Base-by-base conservation (phyloP, 257 asterid species). In the Nicotiana knightiana region DNA sequence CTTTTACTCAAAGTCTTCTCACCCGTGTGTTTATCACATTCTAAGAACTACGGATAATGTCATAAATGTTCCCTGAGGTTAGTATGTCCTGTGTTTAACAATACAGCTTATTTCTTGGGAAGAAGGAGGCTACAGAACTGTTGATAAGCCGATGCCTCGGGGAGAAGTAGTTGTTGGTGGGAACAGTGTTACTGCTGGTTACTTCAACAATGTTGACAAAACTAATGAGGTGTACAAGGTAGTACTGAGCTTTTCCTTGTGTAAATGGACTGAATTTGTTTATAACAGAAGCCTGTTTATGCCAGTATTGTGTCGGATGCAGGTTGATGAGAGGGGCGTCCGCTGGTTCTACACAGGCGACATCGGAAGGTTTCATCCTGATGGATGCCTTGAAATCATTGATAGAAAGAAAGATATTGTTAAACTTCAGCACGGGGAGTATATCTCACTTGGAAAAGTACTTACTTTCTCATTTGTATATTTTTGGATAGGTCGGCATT, bases 391-490 rank as follows among this genome's bases (percentile, higher is more conserved):
- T 81, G 97, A 94, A 87, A 89, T 94, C 84, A 94, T 94, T 65
- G 97, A 94, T 85, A 89, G 98, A 82, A 94, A 92, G 91, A 94
- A 94, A 85, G 98, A 94, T 84, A 93, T 94, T 43, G 97, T 94
- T 57, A 94, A 94, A 91, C 97, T 94, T 85, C 98, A 94, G 83
- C 98, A 94, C 33, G 98, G 98, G 33, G 98, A 94, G 80, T 94
- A 94, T 84, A 87, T 94, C 84, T 94, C 98, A 37, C 97, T 94
- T 28, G 98, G 97, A 65, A 94, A 94, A 97, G 98, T 94, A 68
- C 28, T 24, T 68, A 53, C 58, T 67, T 65, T 13, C 18, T 77
- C 58, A 6, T 51, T 8, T 18, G 18, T 21, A 6, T 32, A 13
- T 53, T 48, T 53, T 2, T 53, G 35, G 16, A 21, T 57, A 55